Evolutionary conservation across 2,329 filamentous ascomycete genomes (phyloP).

Genomic region (Amauroascus verrucosus): DNA sequence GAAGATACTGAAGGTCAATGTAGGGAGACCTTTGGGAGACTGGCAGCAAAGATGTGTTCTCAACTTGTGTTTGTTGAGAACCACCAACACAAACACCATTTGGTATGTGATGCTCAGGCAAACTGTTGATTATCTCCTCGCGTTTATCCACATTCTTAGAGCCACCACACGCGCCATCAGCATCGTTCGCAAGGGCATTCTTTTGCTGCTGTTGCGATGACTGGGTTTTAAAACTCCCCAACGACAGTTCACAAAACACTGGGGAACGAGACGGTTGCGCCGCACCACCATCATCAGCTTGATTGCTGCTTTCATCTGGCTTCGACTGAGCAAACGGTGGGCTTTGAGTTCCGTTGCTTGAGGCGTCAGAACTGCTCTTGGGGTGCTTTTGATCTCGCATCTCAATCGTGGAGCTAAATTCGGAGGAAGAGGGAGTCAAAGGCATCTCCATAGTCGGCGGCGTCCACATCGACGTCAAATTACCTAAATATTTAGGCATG

Average conservation of each 20-base stretch:
- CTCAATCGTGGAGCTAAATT: constrained; percentile 1
- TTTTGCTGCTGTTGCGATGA: background rate
- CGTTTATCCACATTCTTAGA: background rate
- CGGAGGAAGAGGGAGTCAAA: constrained; percentile 5
- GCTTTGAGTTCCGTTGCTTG: background rate
- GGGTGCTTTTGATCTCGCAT: background rate
- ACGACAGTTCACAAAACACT: background rate
- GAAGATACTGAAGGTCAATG: constrained; percentile 16
- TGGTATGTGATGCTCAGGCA: constrained; percentile 1
- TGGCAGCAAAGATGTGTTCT: background rate
- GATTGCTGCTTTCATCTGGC: background rate
- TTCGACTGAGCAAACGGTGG: background rate
- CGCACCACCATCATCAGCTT: background rate
- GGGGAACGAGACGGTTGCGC: background rate
- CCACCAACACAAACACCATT: constrained; percentile 1
- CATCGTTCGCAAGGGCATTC: background rate
- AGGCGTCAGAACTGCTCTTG: background rate
- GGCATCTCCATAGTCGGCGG: constrained; percentile 8
- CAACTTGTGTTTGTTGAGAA: background rate
- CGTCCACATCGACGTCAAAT: constrained; percentile 11
- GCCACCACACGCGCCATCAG: background rate
- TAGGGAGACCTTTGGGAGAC: constrained; percentile 8
- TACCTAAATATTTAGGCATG: constrained; percentile 5
- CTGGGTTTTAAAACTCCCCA: background rate
- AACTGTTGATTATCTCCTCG: background rate